Evolutionary conservation across 371 early-diverging fungal genomes (phyloP).

Genomic region (Ordospora pajunii): DNA sequence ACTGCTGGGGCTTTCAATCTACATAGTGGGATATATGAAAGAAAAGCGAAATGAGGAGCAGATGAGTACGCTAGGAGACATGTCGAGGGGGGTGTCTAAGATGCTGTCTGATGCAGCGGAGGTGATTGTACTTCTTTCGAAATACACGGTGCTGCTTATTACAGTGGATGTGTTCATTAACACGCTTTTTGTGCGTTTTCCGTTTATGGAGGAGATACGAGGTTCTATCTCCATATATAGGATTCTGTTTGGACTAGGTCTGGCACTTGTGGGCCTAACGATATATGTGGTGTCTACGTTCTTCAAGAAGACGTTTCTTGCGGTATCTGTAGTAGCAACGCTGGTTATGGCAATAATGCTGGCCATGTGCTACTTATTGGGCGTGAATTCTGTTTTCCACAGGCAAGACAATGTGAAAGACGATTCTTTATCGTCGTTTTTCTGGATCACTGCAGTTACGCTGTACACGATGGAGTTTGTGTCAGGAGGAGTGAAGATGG

Average conservation of each 20-base stretch:
- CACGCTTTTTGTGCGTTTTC: background rate
- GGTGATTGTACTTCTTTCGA: background rate
- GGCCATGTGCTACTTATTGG: background rate
- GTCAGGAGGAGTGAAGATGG: background rate
- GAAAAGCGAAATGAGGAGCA: background rate
- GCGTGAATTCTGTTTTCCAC: background rate
- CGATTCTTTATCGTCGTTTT: background rate
- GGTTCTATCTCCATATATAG: background rate
- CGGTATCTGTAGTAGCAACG: background rate
- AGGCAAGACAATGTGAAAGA: background rate
- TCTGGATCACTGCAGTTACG: background rate
- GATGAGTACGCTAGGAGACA: background rate
- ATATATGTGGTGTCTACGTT: background rate
- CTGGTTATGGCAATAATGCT: background rate
- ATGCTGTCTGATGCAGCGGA: background rate
- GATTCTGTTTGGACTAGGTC: background rate
- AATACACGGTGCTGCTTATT: background rate
- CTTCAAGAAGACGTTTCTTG: background rate
- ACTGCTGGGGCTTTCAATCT: background rate
- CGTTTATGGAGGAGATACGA: slow-evolving; percentile 1
- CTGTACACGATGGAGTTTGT: background rate
- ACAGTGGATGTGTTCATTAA: slow-evolving; percentile 2
- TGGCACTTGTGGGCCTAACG: background rate
- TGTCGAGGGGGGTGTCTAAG: background rate
- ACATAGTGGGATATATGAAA: background rate